phyloP scores from a whole-genome alignment of 768 basidiomycete genomes.

The Leucocoprinus sp. region DNA sequence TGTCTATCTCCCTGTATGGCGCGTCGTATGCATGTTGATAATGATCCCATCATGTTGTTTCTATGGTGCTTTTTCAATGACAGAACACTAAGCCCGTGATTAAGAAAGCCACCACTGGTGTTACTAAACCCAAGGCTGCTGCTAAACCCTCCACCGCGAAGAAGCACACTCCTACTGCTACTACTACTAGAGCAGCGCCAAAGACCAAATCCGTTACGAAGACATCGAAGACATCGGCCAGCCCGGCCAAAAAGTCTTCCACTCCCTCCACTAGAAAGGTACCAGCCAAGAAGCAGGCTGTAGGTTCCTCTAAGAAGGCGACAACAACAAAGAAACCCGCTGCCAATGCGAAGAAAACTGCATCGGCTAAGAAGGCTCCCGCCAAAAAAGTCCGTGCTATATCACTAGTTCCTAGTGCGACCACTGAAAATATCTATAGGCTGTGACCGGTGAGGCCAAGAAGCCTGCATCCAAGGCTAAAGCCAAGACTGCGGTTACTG shows the following conservation, averaged over 20 bases:
- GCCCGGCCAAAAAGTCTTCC: slow-evolving; percentile 20
- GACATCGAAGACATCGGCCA: slow-evolving; percentile 12
- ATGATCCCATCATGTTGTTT: slow-evolving; percentile 11
- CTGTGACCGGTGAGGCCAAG: slow-evolving; percentile 32
- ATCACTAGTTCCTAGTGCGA: not conserved
- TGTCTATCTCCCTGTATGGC: slow-evolving; percentile 4
- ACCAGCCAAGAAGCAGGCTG: slow-evolving; percentile 12
- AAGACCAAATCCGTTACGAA: slow-evolving; percentile 12
- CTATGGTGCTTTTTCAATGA: slow-evolving; percentile 3
- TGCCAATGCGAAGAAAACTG: slow-evolving; percentile 15
- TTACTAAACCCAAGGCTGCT: slow-evolving; percentile 14
- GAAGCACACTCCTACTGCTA: slow-evolving; percentile 13
- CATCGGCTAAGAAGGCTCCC: slow-evolving; percentile 26
- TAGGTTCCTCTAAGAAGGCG: slow-evolving; percentile 9
- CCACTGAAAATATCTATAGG: slow-evolving; percentile 11
- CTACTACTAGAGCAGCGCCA: slow-evolving; percentile 13
- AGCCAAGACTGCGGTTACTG: slow-evolving; percentile 17
- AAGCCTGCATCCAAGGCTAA: slow-evolving; percentile 27
- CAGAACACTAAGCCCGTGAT: slow-evolving; percentile 38
- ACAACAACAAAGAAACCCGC: slow-evolving; percentile 19
- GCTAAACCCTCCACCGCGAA: slow-evolving; percentile 17
- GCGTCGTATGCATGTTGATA: slow-evolving; percentile 10
- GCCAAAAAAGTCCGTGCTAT: slow-evolving; percentile 46
- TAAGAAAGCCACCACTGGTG: slow-evolving; percentile 25
- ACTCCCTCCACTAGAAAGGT: slow-evolving; percentile 17